A percentile compares a stretch with the other conserved stretches of the same genome.
These are phyloP conservation scores for Plantago coronopus DNA, from an alignment of 305 asterid genomes.

Conservation along the genomic window DNA sequence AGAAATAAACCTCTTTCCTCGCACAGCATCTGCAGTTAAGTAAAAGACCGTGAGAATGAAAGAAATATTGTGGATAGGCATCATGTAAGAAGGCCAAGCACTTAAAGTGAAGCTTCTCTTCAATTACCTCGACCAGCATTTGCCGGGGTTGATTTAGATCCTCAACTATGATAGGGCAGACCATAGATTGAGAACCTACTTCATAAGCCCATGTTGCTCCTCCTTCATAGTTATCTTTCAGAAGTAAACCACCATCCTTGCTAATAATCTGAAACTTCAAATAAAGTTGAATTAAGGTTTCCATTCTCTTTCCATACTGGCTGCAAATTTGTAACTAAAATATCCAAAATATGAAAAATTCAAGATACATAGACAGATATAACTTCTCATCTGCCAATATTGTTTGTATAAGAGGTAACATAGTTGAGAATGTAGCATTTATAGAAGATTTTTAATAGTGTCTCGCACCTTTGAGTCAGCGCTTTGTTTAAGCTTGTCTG, in stretches of 20 bases:
- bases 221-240: slow-evolving; percentile 53
- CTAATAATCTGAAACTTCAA: slow-evolving; percentile 40
- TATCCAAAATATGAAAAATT: not conserved
- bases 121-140: slow-evolving; percentile 72
- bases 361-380: not conserved
- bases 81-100: not conserved
- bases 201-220: slow-evolving; percentile 91
- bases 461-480: slow-evolving; percentile 56
- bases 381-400: slow-evolving; percentile 2
- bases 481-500: slow-evolving; percentile 62
- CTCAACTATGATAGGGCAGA: slow-evolving; percentile 75
- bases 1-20: slow-evolving; percentile 64
- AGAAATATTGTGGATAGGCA: not conserved
- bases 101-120: not conserved
- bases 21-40: slow-evolving; percentile 62
- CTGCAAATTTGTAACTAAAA: not conserved
- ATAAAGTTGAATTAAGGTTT: slow-evolving; percentile 12
- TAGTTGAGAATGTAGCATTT: slow-evolving; percentile 5
- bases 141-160: slow-evolving; percentile 69
- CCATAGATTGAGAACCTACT: slow-evolving; percentile 65
- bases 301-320: not conserved
- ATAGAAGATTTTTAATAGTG: not conserved
- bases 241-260: slow-evolving; percentile 50
- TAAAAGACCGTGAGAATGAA: slow-evolving; percentile 5
- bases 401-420: not conserved